phyloP scores from a whole-genome alignment of 306 rosid genomes.

The Canavalia ensiformis region DNA sequence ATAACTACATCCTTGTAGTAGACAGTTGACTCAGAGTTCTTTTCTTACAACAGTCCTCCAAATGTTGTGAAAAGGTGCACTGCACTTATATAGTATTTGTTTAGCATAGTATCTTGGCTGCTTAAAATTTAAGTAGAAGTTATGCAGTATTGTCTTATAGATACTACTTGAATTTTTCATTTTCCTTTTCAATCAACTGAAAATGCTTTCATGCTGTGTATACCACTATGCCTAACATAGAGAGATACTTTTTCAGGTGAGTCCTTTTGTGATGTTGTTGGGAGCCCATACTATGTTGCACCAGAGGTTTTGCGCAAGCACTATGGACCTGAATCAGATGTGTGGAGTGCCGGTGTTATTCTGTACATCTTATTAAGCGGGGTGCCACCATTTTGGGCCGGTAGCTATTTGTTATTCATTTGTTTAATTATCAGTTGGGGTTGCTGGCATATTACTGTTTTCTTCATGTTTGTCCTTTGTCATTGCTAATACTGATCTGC shows the following conservation, averaged over 20 bases:
- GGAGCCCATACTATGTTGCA: conserved; percentile 77
- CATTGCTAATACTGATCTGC: conserved; percentile 37
- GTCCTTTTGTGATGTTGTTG: conserved; percentile 67
- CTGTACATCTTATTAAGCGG: conserved; percentile 71
- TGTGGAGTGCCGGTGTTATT: conserved; percentile 78
- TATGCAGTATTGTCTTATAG: conserved; percentile 27
- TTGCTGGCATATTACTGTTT: conserved; percentile 15
- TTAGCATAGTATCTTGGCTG: conserved; percentile 9
- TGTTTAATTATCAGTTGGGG: conserved; percentile 37
- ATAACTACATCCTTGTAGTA: conserved; percentile 36
- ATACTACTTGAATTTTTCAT: neutral
- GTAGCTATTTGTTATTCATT: conserved; percentile 48
- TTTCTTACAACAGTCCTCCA: conserved; percentile 25
- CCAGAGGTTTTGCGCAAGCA: conserved; percentile 73
- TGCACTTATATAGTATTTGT: conserved; percentile 13
- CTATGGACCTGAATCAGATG: conserved; percentile 73
- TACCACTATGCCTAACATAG: conserved; percentile 37
- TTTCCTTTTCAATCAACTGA: conserved; percentile 24
- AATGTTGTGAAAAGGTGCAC: conserved; percentile 15
- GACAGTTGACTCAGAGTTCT: conserved; percentile 23
- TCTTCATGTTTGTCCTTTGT: conserved; percentile 38
- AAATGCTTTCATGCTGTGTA: conserved; percentile 17
- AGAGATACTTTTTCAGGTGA: conserved; percentile 59
- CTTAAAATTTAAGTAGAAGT: conserved; percentile 27
- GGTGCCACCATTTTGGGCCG: conserved; percentile 82